Evolutionary conservation across 176 grass and related monocot genomes (phyloP).

Genomic region (Puccinellia tenuiflora): DNA sequence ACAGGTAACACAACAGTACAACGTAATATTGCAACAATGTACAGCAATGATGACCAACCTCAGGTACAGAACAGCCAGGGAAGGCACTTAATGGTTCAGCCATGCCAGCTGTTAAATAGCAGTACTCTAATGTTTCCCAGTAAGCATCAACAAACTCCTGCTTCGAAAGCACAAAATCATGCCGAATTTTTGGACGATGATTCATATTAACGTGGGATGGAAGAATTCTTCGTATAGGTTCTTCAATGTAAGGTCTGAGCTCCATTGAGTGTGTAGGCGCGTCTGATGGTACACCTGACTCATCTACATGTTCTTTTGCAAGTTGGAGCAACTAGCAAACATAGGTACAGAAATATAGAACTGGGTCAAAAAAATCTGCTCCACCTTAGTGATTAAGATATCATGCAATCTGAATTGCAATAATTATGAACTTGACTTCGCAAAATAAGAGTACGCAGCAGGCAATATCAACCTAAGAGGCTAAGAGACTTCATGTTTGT

Average conservation of each 20-base stretch:
- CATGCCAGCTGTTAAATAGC: conserved; percentile 55
- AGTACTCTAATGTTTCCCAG: conserved; percentile 97
- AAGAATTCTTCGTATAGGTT: conserved; percentile 62
- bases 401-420: conserved; percentile 8
- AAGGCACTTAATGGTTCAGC: conserved; percentile 66
- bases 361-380: not conserved
- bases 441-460: not conserved
- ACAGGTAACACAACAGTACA: not conserved
- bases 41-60: conserved; percentile 43
- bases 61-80: conserved; percentile 80
- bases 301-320: conserved; percentile 48
- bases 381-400: not conserved
- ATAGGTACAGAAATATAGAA: not conserved
- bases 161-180: conserved; percentile 88
- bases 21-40: not conserved
- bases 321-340: conserved; percentile 67
- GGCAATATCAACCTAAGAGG: conserved; percentile 5
- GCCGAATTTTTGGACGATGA: conserved; percentile 49
- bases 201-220: conserved; percentile 38
- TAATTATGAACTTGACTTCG: not conserved
- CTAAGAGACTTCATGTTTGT: not conserved
- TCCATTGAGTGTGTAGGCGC: conserved; percentile 68
- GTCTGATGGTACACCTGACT: conserved; percentile 38
- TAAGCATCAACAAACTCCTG: conserved; percentile 72
- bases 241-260: conserved; percentile 93